Evolutionary conservation across 768 basidiomycete genomes (phyloP), one percentile per base, ranked within the genome.

Genomic region (Russula lepida): DNA sequence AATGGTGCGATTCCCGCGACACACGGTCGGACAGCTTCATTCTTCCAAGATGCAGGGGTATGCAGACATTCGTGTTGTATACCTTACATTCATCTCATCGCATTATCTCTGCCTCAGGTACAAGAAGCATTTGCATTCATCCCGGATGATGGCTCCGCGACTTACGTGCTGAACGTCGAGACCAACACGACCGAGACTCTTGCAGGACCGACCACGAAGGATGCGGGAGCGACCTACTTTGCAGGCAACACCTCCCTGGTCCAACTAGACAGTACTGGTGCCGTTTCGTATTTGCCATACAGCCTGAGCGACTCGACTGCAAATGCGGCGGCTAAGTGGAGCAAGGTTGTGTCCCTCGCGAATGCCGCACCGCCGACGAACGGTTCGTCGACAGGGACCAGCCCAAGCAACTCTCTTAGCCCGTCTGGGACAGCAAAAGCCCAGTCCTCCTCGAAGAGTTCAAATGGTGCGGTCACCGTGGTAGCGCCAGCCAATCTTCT

Each of bases 91-190:
- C 2, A 17, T 17, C 32, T 27, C 11, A 25, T 25, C n/a, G 9
- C 7, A 41, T 58, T 11, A 32, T 41, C 23, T 0, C 32, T 2
- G 17, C 30, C 51, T 11, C 51, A 85, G 79, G 83, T 85, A 15
- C 88, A 89, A 66, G 76, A 84, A 59, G 83, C 88, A 70, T 85
- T 92, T 68, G 87, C 85, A 2, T 92, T 84, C 73, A 78, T 92
- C 61, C 89, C 90, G 21, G 78, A 85, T 69, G 86, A 92, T 69
- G 82, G 82, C 64, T 84, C 81, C 19, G 76, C 77, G 25, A 84
- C 85, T n/a, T 91, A 87, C 67, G 79, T 92, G 51, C 74, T 89
- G 71, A 84, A 89, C 68, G 85, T 89, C 59, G 77, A 82, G 83
- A 79, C 75, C 62, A 90, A 90, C 74, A 79, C 80, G 8, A 89